These are phyloP conservation scores for Phytophthora pistaciae DNA, from an alignment of 352 stramenopile species.

Conservation along the genomic window DNA sequence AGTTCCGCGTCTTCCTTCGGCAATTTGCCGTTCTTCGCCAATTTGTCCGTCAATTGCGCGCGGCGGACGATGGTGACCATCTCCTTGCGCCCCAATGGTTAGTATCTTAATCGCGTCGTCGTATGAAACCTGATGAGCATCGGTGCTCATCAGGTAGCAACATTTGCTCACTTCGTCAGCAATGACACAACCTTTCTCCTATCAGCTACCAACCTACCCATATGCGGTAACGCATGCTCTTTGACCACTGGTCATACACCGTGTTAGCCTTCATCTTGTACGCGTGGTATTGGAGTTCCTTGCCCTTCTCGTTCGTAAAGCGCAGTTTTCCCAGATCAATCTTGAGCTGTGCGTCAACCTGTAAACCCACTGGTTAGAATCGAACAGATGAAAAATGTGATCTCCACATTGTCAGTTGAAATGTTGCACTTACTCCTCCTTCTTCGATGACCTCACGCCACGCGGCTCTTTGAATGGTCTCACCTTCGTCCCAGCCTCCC, in stretches of 20 bases:
- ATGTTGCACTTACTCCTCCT: neutral
- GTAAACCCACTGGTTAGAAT: neutral
- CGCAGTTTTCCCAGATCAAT: neutral
- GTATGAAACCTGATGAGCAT: neutral
- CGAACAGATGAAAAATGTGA: neutral
- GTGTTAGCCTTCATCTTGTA: constrained; percentile 2
- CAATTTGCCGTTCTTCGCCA: neutral
- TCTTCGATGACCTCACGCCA: constrained; percentile 7
- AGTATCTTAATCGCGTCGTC: neutral
- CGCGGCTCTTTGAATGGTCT: neutral
- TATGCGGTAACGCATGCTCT: constrained; percentile 5
- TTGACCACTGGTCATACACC: neutral
- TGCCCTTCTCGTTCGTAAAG: neutral
- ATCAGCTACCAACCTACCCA: neutral
- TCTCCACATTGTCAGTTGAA: too few species aligned
- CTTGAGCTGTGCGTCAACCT: neutral
- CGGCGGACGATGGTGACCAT: neutral
- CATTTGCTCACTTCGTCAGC: neutral
- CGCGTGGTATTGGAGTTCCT: neutral
- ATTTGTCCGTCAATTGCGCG: neutral
- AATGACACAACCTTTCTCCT: neutral
- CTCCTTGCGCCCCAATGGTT: neutral
- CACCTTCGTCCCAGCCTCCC: constrained; percentile 4
- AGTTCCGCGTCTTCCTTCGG: neutral
- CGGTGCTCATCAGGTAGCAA: too few species aligned